phyloP scores from a whole-genome alignment of 257 asterid species.

The Ilex asprella region DNA sequence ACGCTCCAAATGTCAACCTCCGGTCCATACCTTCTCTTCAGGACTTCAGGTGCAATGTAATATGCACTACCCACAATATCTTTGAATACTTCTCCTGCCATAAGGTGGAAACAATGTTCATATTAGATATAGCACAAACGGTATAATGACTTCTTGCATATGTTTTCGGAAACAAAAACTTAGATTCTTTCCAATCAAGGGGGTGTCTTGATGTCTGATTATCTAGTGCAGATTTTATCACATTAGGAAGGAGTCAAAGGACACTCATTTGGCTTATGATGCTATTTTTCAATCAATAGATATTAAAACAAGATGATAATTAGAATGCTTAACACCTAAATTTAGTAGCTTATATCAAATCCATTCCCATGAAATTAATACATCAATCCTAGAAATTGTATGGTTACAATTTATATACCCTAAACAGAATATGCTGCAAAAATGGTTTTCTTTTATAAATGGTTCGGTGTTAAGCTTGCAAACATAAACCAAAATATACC shows the following conservation, averaged over 20 bases:
- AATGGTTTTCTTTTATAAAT: no score
- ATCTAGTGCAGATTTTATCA: no score
- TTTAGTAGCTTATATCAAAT: background rate
- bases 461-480: background rate
- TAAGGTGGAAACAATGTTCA: background rate
- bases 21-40: conserved; percentile 87
- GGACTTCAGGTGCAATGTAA: conserved; percentile 91
- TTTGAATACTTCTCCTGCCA: conserved; percentile 69
- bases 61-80: conserved; percentile 98
- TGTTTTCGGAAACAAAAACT: no score
- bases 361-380: background rate
- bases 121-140: background rate
- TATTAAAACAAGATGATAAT: no score
- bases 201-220: no score
- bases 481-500: background rate
- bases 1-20: conserved; percentile 96
- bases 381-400: background rate
- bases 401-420: background rate
- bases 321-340: no score
- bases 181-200: no score
- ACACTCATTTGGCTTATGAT: no score
- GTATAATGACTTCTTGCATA: no score
- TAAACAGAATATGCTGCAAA: background rate
- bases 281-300: no score
- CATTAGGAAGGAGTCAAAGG: no score